These are phyloP conservation scores for Trebouxia sp. DNA, from an alignment of 139 green algal genomes.

Conservation along the genomic window DNA sequence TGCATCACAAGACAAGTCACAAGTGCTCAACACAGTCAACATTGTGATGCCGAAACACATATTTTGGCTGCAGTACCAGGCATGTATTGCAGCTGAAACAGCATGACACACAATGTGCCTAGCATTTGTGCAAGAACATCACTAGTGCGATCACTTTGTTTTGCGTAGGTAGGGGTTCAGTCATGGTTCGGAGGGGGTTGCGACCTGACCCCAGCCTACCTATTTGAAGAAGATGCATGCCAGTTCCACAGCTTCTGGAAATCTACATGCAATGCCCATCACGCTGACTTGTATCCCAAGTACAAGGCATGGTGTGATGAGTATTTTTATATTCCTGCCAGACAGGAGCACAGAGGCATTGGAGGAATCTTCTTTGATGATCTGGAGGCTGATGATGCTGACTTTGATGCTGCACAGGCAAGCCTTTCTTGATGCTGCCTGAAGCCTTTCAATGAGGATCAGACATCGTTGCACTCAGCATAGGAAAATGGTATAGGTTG, in stretches of 20 bases:
- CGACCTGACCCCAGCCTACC: slow-evolving; percentile 94
- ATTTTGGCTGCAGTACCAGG: no score
- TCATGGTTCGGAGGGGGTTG: slow-evolving; percentile 94
- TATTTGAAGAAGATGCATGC: slow-evolving; percentile 71
- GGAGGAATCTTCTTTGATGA: slow-evolving; percentile 99
- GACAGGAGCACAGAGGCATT: slow-evolving; percentile 91
- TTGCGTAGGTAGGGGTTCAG: slow-evolving; percentile 62
- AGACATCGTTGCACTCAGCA: neutral
- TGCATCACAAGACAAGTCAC: no score
- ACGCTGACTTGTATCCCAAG: slow-evolving; percentile 70
- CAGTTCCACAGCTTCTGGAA: slow-evolving; percentile 89
- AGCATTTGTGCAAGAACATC: no score
- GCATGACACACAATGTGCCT: no score
- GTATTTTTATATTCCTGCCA: slow-evolving; percentile 97
- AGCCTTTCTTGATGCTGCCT: no score
- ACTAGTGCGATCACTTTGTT: neutral
- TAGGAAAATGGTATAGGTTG: neutral
- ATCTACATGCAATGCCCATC: slow-evolving; percentile 77
- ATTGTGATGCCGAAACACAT: no score
- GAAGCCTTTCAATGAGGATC: no score
- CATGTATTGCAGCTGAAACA: no score
- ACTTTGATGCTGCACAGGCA: slow-evolving; percentile 57
- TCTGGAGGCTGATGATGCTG: slow-evolving; percentile 52
- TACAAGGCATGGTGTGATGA: slow-evolving; percentile 94
- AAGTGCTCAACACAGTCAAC: no score